Percentiles rank a stretch among this genome's conserved stretches.
Conservation (phyloP, 345 rosid genomes). For the Erysimum cheiranthoides region DNA sequence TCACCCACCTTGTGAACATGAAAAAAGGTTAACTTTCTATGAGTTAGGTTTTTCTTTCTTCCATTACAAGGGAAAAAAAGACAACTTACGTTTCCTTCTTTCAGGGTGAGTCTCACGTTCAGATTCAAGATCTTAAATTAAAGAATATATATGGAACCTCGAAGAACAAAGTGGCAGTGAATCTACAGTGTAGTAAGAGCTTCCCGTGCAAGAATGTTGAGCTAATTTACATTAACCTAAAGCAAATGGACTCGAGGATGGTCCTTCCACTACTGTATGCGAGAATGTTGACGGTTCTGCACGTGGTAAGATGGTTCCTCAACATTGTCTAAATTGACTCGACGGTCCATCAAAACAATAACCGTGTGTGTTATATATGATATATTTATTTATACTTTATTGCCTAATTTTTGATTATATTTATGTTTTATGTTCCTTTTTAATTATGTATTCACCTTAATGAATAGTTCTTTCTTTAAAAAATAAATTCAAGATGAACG, state of each 20-base stretch:
- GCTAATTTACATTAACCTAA: conserved; percentile 40
- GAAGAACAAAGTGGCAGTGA: conserved; percentile 32
- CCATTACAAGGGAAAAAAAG: too few relatives aligned
- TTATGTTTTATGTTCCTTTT: too few relatives aligned
- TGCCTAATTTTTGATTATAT: not conserved
- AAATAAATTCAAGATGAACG: too few relatives aligned
- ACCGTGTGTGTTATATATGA: not conserved
- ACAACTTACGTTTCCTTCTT: not conserved
- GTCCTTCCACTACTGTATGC: conserved; percentile 34
- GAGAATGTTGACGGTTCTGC: conserved; percentile 32
- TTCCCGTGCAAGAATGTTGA: conserved; percentile 42
- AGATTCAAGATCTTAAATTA: conserved; percentile 38
- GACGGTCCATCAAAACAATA: not conserved
- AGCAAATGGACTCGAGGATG: not conserved
- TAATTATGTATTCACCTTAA: too few relatives aligned
- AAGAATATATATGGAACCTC: conserved; percentile 45
- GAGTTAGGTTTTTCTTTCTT: too few relatives aligned
- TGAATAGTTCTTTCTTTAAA: too few relatives aligned
- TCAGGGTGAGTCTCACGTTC: conserved; percentile 44
- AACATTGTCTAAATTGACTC: not conserved
- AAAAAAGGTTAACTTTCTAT: conserved; percentile 8
- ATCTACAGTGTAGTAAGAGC: conserved; percentile 35
- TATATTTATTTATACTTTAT: not conserved
- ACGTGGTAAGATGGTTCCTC: conserved; percentile 14
- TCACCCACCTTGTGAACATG: conserved; percentile 1